Evolutionary conservation across 768 basidiomycete species (phyloP).

Genomic region (Calvatia gigantea): DNA sequence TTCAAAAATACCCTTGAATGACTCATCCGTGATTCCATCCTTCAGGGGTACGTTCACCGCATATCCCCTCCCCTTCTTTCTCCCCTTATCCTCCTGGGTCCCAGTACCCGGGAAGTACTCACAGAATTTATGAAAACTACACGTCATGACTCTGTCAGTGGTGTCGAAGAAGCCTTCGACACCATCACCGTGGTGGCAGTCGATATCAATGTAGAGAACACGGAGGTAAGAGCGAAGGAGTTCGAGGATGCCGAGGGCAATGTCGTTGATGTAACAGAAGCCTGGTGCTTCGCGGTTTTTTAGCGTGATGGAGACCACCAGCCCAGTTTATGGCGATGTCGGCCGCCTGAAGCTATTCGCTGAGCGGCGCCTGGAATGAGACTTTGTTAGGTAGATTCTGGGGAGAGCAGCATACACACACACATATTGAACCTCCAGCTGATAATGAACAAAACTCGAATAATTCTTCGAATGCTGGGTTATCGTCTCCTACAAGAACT

Average conservation of each 20-base stretch:
- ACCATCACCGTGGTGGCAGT: conserved; percentile 98
- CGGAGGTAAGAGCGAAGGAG: conserved; percentile 81
- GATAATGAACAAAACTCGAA: conserved; percentile 98
- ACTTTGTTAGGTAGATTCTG: conserved; percentile 1
- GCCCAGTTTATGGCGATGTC: conserved; percentile 99
- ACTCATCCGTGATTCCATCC: conserved; percentile 91
- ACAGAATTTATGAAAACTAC: conserved; percentile 95
- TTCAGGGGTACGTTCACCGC: conserved; percentile 90
- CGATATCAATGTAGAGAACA: conserved; percentile 96
- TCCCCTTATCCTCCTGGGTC: conserved; percentile 81
- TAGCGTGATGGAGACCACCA: conserved; percentile 98
- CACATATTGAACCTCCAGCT: conserved; percentile 91
- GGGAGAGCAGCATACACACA: conserved; percentile 19
- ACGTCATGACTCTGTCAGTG: conserved; percentile 96
- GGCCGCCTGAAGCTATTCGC: conserved; percentile 74
- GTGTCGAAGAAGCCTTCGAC: conserved; percentile 99
- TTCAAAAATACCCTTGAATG: conserved; percentile 85
- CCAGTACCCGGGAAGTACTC: conserved; percentile 92
- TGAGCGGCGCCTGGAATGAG: conserved; percentile 68
- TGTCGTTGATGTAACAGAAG: conserved; percentile 99
- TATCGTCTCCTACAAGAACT: conserved; percentile 83
- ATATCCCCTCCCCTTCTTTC: conserved; percentile 82
- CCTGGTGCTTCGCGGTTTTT: conserved; percentile 97
- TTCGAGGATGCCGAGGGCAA: conserved; percentile 91
- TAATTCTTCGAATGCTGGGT: conserved; percentile 93